Evolutionary conservation across 1,284 basidiomycete species (phyloP).

Genomic region (Ceraceosorus bombacis): DNA sequence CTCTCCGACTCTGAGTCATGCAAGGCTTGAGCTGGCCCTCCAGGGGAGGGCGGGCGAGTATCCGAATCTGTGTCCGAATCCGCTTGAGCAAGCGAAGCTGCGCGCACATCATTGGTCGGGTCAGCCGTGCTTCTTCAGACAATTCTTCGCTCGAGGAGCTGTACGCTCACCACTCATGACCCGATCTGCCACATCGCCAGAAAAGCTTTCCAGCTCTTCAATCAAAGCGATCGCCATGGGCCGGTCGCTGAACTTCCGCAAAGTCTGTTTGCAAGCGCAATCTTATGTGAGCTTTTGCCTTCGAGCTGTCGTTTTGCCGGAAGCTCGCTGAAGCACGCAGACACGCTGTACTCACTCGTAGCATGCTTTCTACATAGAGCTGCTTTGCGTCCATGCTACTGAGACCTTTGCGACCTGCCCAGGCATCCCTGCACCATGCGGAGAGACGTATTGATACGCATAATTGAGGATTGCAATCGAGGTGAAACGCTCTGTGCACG

Average conservation of each 20-base stretch:
- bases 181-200: conserved; percentile 62
- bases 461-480: conserved; percentile 4
- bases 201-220: conserved; percentile 72
- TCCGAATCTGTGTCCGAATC: conserved; percentile 4
- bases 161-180: conserved; percentile 59
- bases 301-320: neutral
- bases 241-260: conserved; percentile 73
- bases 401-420: conserved; percentile 81
- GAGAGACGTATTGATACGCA: neutral
- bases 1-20: neutral
- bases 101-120: neutral
- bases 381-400: conserved; percentile 73
- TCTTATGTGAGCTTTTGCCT: neutral
- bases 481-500: conserved; percentile 17
- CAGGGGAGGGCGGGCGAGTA: conserved; percentile 3
- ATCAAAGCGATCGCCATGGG: conserved; percentile 68
- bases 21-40: neutral
- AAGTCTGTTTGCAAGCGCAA: conserved; percentile 55
- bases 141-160: no score
- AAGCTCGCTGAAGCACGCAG: neutral
- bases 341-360: conserved; percentile 58
- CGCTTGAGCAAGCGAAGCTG: conserved; percentile 9
- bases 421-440: conserved; percentile 67
- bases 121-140: conserved; percentile 25
- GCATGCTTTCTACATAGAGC: conserved; percentile 76